These are phyloP conservation scores for Alternaria dauci DNA, from an alignment of 2,329 filamentous ascomycete species.

Conservation along the genomic window DNA sequence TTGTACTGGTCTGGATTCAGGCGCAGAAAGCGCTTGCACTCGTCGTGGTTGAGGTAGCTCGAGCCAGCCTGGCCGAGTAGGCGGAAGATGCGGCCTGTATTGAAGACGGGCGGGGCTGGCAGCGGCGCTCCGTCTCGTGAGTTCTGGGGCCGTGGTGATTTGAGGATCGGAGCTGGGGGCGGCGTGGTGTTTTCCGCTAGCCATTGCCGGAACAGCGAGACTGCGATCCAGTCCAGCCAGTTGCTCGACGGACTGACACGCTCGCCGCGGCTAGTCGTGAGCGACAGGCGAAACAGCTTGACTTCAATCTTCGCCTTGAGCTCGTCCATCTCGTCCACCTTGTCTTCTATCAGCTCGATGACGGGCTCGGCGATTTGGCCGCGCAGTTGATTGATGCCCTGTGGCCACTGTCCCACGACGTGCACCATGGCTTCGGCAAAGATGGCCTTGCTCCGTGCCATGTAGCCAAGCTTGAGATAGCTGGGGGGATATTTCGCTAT, in stretches of 20 bases:
- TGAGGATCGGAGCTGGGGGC: constrained; percentile 64
- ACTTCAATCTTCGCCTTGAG: constrained; percentile 80
- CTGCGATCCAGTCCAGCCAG: constrained; percentile 88
- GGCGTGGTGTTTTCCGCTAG: constrained; percentile 88
- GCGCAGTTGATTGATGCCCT: constrained; percentile 78
- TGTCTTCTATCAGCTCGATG: constrained; percentile 91
- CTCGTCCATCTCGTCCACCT: constrained; percentile 90
- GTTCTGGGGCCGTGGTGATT: constrained; percentile 52
- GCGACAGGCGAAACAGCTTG: constrained; percentile 79
- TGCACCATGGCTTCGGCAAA: constrained; percentile 86
- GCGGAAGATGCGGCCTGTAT: constrained; percentile 78
- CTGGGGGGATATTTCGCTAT: constrained; percentile 95
- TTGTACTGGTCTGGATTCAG: constrained; percentile 82
- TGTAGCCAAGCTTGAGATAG: constrained; percentile 88
- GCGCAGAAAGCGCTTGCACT: constrained; percentile 90
- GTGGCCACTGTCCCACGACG: constrained; percentile 93
- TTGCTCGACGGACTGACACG: constrained; percentile 79
- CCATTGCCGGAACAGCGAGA: constrained; percentile 91
- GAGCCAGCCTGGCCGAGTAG: constrained; percentile 71
- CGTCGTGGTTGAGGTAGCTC: constrained; percentile 81
- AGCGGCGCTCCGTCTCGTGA: constrained; percentile 30
- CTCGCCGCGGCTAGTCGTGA: constrained; percentile 82
- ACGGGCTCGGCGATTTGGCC: constrained; percentile 74
- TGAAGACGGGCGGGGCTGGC: constrained; percentile 58
- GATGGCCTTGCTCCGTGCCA: constrained; percentile 80